Conservation (phyloP, 495 filamentous ascomycete genomes). For the Corynascus novoguineensis region DNA sequence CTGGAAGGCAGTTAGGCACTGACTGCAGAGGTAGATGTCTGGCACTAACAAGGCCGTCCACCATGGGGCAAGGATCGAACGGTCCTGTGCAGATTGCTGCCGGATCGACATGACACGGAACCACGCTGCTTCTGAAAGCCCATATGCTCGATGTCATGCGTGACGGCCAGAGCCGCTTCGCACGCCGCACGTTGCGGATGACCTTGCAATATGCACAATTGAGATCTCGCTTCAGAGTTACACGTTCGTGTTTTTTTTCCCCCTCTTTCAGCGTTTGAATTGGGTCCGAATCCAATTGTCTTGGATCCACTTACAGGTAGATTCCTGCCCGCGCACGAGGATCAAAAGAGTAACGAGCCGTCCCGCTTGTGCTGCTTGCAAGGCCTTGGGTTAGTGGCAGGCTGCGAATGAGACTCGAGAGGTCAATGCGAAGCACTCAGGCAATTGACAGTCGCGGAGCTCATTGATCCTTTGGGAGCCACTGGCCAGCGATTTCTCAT, state of each 20-base stretch:
- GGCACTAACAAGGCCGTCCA: no score
- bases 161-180: neutral
- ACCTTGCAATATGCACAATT: neutral
- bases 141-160: slow-evolving; percentile 20
- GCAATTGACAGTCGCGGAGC: slow-evolving; percentile 29
- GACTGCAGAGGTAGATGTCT: neutral
- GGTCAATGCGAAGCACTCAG: slow-evolving; percentile 34
- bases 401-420: slow-evolving; percentile 25
- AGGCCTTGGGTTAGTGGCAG: slow-evolving; percentile 22
- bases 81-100: slow-evolving; percentile 21
- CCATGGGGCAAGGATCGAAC: slow-evolving; percentile 26
- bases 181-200: neutral
- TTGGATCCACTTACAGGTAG: neutral
- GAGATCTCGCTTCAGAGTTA: no score
- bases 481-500: slow-evolving; percentile 34
- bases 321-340: neutral
- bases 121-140: slow-evolving; percentile 13
- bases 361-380: slow-evolving; percentile 13
- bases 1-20: slow-evolving; percentile 9
- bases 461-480: slow-evolving; percentile 36
- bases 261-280: neutral
- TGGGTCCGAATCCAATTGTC: no score
- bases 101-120: slow-evolving; percentile 26
- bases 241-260: no score
- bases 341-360: neutral